Evolutionary conservation across 1,139 yeast species (phyloP).

Genomic region (Nakaseomyces uthaithaninus): DNA sequence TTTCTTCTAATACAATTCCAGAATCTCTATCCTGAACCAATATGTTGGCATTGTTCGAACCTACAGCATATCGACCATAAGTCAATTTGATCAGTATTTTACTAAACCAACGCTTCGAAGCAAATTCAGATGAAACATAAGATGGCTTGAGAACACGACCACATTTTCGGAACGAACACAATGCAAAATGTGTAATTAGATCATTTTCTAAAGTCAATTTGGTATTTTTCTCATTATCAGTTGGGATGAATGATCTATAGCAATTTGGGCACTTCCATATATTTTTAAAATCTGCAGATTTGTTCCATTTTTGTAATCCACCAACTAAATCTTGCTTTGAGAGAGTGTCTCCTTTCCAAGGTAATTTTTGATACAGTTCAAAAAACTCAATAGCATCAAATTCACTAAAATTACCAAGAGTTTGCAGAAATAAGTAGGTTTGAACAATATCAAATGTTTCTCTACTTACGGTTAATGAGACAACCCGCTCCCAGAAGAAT

Average conservation of each 20-base stretch:
- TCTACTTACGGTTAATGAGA: conserved; percentile 28
- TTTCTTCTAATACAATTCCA: conserved; percentile 83
- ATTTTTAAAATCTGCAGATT: conserved; percentile 24
- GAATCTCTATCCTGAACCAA: conserved; percentile 86
- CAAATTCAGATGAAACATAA: conserved; percentile 73
- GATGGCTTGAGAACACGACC: conserved; percentile 57
- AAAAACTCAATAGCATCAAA: conserved; percentile 55
- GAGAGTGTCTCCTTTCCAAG: conserved; percentile 34
- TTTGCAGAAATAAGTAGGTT: conserved; percentile 24
- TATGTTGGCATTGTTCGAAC: conserved; percentile 88
- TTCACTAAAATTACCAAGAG: conserved; percentile 42
- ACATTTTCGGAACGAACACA: conserved; percentile 73
- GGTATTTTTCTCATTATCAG: conserved; percentile 40
- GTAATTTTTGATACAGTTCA: conserved; percentile 19
- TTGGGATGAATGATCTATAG: conserved; percentile 48
- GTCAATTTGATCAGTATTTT: conserved; percentile 75
- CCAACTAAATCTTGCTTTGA: conserved; percentile 23
- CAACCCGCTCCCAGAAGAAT: conserved; percentile 61
- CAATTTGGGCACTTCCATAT: conserved; percentile 64
- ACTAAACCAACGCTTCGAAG: conserved; percentile 83
- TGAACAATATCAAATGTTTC: conserved; percentile 25
- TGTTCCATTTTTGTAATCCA: conserved; percentile 48
- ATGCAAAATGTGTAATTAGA: conserved; percentile 76
- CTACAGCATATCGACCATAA: conserved; percentile 79
- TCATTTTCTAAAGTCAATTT: conserved; percentile 38